Conservation (phyloP, 176 grass and related monocot genomes). For the Oryza rufipogon region DNA sequence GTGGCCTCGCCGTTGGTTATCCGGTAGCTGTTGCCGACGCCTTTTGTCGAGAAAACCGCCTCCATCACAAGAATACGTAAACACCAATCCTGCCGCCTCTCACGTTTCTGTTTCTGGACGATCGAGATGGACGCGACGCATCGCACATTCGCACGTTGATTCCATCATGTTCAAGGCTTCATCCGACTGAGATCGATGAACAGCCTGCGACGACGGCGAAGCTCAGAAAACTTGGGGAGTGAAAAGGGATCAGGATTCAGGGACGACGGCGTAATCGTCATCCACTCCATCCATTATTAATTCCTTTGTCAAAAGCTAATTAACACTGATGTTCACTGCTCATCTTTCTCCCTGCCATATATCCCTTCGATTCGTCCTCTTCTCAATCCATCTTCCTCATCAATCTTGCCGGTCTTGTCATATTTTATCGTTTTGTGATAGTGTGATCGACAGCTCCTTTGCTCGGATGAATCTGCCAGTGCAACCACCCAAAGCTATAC, state of each 20-base stretch:
- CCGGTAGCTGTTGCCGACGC: background rate
- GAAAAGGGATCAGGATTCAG: background rate
- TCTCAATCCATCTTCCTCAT: background rate
- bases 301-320: background rate
- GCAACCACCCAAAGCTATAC: background rate
- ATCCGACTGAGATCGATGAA: background rate
- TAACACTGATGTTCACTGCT: background rate
- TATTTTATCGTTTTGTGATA: background rate
- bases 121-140: background rate
- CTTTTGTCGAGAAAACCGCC: background rate
- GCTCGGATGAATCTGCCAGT: background rate
- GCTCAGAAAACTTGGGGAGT: background rate
- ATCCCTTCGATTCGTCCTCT: background rate
- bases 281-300: background rate
- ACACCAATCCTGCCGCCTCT: background rate
- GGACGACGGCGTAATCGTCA: conserved; percentile 1
- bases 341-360: background rate
- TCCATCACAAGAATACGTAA: background rate
- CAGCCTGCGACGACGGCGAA: background rate
- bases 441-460: background rate
- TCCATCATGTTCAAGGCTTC: background rate
- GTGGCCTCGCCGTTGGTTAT: background rate
- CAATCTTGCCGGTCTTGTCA: background rate
- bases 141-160: background rate
- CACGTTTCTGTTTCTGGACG: background rate